phyloP scores from a whole-genome alignment of 2,329 filamentous ascomycete species.

The Neodidymelliopsis sp. region DNA sequence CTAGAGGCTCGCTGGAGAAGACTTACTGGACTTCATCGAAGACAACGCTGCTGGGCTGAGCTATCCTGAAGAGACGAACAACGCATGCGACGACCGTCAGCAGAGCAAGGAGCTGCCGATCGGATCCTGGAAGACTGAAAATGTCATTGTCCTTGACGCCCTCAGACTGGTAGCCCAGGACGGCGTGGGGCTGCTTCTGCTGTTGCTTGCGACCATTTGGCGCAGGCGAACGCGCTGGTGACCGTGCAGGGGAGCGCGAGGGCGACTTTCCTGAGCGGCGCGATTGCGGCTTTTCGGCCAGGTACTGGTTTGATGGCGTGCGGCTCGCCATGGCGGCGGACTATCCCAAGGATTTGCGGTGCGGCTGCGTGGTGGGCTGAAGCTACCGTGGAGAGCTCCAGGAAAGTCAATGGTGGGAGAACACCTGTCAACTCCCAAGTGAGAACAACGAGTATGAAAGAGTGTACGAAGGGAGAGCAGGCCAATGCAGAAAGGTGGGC shows the following conservation, averaged over 20 bases:
- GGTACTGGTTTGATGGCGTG: constrained; percentile 37
- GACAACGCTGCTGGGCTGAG: constrained; percentile 93
- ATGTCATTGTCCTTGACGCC: constrained; percentile 91
- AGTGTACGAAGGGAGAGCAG: constrained; percentile 45
- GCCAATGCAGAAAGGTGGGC: constrained; percentile 31
- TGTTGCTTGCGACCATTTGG: constrained; percentile 41
- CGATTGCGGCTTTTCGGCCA: constrained; percentile 42
- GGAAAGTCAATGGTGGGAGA: constrained; percentile 14
- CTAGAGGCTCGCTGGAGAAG: constrained; percentile 4
- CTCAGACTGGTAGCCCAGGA: constrained; percentile 72
- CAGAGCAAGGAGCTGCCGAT: constrained; percentile 78
- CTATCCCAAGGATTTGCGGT: constrained; percentile 25
- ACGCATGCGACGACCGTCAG: constrained; percentile 78
- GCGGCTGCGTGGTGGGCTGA: constrained; percentile 31
- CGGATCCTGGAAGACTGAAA: constrained; percentile 81
- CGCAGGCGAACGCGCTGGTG: constrained; percentile 26
- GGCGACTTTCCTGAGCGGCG: constrained; percentile 46
- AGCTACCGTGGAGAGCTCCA: constrained; percentile 21
- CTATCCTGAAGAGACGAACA: constrained; percentile 93
- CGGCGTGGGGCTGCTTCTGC: constrained; percentile 37
- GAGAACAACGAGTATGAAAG: constrained; percentile 36
- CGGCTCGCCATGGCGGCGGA: constrained; percentile 48
- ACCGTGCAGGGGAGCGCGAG: constrained; percentile 41
- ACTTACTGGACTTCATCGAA: constrained; percentile 99
- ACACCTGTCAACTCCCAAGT: constrained; percentile 17